Percentiles rank a stretch among this genome's conserved stretches.
Evolutionary conservation across 2,329 filamentous ascomycete genomes (phyloP).

Genomic region (Paradendryphiella salina): DNA sequence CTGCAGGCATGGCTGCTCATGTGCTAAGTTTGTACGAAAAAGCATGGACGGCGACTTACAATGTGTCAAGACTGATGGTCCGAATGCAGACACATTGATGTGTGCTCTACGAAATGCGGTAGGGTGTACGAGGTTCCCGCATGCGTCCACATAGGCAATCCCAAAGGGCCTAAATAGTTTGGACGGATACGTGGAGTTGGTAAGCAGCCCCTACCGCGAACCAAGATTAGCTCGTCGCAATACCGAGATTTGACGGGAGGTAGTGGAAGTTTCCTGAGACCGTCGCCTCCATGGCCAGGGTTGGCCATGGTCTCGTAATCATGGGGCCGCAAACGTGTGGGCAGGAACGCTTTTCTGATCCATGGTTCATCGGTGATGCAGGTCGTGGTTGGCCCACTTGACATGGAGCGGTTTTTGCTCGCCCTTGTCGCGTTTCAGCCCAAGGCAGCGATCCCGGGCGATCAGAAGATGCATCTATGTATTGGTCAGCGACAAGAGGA

Average conservation of each 20-base stretch:
- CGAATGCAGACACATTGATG: too few species aligned
- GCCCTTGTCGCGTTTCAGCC: constrained; percentile 18
- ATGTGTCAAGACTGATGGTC: background rate
- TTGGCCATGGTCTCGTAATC: constrained; percentile 16
- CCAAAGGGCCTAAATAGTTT: background rate
- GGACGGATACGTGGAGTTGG: background rate
- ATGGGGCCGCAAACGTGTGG: constrained; percentile 14
- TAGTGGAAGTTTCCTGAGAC: constrained; percentile 20
- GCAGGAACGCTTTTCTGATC: constrained; percentile 12
- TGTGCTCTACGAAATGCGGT: too few species aligned
- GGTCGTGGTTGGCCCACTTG: constrained; percentile 16
- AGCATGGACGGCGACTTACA: constrained; percentile 2
- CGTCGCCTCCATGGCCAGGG: constrained; percentile 19
- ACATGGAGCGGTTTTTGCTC: constrained; percentile 17
- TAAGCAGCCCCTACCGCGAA: background rate
- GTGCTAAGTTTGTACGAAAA: background rate
- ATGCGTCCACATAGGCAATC: background rate
- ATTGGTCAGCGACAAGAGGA: background rate
- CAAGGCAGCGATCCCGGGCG: constrained; percentile 27
- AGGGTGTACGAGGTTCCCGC: too few species aligned
- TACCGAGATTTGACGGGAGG: constrained; percentile 19
- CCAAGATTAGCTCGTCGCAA: constrained; percentile 8
- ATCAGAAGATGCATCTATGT: constrained; percentile 13
- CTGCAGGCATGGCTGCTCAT: background rate
- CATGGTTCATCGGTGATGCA: constrained; percentile 20